Evolutionary conservation across 2,329 filamentous ascomycete species (phyloP).

Genomic region (Coniella vitis): DNA sequence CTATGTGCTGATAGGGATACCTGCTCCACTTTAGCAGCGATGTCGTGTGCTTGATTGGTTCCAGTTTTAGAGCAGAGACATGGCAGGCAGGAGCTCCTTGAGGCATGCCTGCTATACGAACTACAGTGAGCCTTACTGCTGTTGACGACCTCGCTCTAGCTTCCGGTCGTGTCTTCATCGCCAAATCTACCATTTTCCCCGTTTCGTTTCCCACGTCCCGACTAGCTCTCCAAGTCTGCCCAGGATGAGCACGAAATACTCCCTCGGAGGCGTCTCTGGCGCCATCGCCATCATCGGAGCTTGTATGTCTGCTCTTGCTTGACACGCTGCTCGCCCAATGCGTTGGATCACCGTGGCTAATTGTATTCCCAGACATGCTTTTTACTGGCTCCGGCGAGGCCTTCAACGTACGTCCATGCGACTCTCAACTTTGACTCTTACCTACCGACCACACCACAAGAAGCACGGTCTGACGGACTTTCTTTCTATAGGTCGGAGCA

Average conservation of each 20-base stretch:
- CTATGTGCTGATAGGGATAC: too few relatives aligned
- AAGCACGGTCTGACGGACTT: constrained; percentile 5
- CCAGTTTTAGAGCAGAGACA: not conserved
- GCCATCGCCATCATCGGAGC: constrained; percentile 67
- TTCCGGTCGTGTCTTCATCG: constrained; percentile 3
- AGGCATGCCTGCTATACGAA: not conserved
- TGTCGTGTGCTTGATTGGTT: constrained; percentile 3
- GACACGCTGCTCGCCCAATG: not conserved
- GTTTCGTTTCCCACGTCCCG: not conserved
- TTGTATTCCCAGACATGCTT: constrained; percentile 72
- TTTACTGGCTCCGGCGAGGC: constrained; percentile 93
- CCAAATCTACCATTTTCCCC: not conserved
- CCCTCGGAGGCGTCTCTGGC: constrained; percentile 59
- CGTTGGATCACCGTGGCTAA: constrained; percentile 9
- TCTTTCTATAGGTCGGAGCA: constrained; percentile 62
- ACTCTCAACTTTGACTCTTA: not conserved
- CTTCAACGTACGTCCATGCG: constrained; percentile 66
- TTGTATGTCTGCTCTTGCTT: constrained; percentile 53
- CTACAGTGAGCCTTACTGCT: not conserved
- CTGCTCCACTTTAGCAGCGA: not conserved
- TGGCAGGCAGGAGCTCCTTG: not conserved
- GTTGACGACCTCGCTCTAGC: constrained; percentile 13
- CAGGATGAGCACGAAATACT: constrained; percentile 68
- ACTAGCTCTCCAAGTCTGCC: constrained; percentile 19
- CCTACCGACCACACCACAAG: not conserved